Conservation (phyloP, 257 asterid genomes). For the Pogostemon cablin region DNA sequence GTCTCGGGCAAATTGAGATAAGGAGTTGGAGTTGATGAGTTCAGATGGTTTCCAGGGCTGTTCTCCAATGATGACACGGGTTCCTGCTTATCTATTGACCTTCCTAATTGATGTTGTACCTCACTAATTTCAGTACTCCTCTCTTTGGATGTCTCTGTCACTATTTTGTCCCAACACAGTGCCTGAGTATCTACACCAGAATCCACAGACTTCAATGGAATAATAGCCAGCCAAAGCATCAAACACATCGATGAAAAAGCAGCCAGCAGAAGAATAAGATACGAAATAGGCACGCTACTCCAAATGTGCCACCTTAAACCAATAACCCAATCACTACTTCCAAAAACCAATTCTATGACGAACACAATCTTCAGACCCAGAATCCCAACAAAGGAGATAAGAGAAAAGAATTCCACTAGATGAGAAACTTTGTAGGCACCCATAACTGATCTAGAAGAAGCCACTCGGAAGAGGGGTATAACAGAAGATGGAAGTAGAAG, state of each 20-base stretch:
- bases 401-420: slow-evolving; percentile 59
- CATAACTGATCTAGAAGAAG: slow-evolving; percentile 86
- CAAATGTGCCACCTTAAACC: slow-evolving; percentile 77
- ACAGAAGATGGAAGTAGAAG: slow-evolving; percentile 93
- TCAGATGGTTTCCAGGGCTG: slow-evolving; percentile 42
- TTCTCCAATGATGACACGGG: slow-evolving; percentile 37
- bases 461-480: slow-evolving; percentile 82
- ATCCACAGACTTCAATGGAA: slow-evolving; percentile 84
- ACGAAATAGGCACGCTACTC: slow-evolving; percentile 60
- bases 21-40: slow-evolving; percentile 38
- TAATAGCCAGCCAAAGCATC: slow-evolving; percentile 85
- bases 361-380: slow-evolving; percentile 73
- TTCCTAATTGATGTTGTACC: slow-evolving; percentile 44
- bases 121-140: slow-evolving; percentile 43
- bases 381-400: slow-evolving; percentile 66
- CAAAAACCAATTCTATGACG: slow-evolving; percentile 82
- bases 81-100: slow-evolving; percentile 47
- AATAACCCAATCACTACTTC: slow-evolving; percentile 88
- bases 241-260: slow-evolving; percentile 62
- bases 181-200: slow-evolving; percentile 52
- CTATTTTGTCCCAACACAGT: slow-evolving; percentile 49
- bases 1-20: slow-evolving; percentile 63
- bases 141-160: slow-evolving; percentile 39
- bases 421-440: slow-evolving; percentile 65
- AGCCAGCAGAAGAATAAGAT: slow-evolving; percentile 62